phyloP scores from a whole-genome alignment of 495 filamentous ascomycete genomes.

The Haplographium delicatum region DNA sequence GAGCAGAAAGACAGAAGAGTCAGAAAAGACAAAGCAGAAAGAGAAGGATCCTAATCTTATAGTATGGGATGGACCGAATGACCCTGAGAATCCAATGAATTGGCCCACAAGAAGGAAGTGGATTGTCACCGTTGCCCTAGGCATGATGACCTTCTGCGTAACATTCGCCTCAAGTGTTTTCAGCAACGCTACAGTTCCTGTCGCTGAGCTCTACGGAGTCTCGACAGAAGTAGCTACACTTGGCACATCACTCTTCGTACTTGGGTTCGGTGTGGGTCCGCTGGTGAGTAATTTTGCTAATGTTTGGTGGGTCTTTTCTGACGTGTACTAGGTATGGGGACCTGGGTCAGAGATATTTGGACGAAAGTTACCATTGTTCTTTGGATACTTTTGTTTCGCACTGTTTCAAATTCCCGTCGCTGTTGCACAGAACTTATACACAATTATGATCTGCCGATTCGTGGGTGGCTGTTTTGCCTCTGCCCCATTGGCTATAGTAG shows the following conservation, averaged over 20 bases:
- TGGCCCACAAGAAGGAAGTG: conserved; percentile 61
- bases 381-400: conserved; percentile 53
- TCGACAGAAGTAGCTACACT: conserved; percentile 23
- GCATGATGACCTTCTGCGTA: conserved; percentile 50
- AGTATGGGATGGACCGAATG: conserved; percentile 63
- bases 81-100: conserved; percentile 62
- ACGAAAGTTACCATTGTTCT: conserved; percentile 49
- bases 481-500: conserved; percentile 59
- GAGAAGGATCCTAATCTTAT: conserved; percentile 33
- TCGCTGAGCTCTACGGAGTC: conserved; percentile 14
- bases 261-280: conserved; percentile 30
- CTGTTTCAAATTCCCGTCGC: conserved; percentile 60
- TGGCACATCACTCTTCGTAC: conserved; percentile 26
- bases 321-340: conserved; percentile 8
- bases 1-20: background rate
- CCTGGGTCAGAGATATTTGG: conserved; percentile 31
- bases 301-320: conserved; percentile 13
- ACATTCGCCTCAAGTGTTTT: conserved; percentile 21
- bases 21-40: background rate
- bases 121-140: conserved; percentile 48
- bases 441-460: conserved; percentile 58
- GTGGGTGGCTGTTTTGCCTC: conserved; percentile 61
- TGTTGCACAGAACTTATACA: conserved; percentile 54
- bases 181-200: conserved; percentile 17
- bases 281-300: conserved; percentile 12